phyloP scores from a whole-genome alignment of 495 filamentous ascomycete genomes.

The Diplogelasinospora grovesii region DNA sequence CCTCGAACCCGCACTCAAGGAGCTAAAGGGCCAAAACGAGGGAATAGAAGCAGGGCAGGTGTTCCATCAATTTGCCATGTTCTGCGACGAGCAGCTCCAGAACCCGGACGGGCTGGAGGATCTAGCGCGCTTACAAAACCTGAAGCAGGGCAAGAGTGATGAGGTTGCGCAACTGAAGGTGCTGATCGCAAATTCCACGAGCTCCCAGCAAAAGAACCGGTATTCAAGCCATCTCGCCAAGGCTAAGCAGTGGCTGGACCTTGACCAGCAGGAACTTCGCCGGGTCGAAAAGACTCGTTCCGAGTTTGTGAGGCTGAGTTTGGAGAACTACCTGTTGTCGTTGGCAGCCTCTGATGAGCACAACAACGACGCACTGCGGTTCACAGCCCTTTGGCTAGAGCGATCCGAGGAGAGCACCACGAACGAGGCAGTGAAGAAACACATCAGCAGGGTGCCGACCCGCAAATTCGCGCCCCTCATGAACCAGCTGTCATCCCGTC shows the following conservation, averaged over 20 bases:
- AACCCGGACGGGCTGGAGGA: constrained; percentile 81
- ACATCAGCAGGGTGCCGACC: constrained; percentile 69
- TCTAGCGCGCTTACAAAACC: constrained; percentile 67
- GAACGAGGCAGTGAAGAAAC: constrained; percentile 66
- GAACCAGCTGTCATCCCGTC: constrained; percentile 90
- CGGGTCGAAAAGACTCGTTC: constrained; percentile 66
- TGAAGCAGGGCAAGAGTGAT: constrained; percentile 71
- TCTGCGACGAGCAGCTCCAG: constrained; percentile 89
- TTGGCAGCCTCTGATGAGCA: constrained; percentile 77
- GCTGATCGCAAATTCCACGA: constrained; percentile 33
- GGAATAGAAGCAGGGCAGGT: constrained; percentile 78
- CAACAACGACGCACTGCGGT: constrained; percentile 86
- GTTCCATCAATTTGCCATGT: constrained; percentile 88
- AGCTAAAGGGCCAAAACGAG: constrained; percentile 61
- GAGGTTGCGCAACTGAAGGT: constrained; percentile 65
- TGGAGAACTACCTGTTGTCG: constrained; percentile 91
- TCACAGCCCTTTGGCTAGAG: constrained; percentile 91
- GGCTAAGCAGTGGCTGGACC: constrained; percentile 79
- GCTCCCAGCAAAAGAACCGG: constrained; percentile 30
- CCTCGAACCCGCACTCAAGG: constrained; percentile 72
- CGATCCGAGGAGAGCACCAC: constrained; percentile 62
- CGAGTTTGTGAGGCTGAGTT: constrained; percentile 73
- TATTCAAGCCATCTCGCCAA: constrained; percentile 44
- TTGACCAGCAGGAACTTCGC: constrained; percentile 82
- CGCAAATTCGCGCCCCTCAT: constrained; percentile 88